Percentiles rank a stretch among this genome's conserved stretches.
These are phyloP conservation scores for Rhododendron williamsianum DNA, from an alignment of 148 eudicot genomes.

Conservation along the genomic window DNA sequence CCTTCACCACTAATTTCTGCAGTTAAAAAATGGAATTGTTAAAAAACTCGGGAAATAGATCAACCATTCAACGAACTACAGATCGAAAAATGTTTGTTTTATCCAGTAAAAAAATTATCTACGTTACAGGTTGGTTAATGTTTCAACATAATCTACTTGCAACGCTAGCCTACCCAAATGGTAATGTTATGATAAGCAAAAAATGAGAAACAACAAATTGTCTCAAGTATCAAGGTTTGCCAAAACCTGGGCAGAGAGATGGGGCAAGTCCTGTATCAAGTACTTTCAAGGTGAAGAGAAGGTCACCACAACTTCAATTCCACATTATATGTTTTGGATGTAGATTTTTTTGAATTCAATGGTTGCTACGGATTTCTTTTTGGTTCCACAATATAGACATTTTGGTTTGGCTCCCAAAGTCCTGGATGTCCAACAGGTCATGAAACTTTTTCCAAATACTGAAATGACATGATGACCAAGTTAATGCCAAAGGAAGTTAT, in stretches of 20 bases:
- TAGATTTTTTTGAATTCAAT: neutral
- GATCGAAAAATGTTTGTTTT: neutral
- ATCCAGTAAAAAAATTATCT: neutral
- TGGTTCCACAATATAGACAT: neutral
- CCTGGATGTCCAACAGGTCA: neutral
- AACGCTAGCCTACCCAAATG: neutral
- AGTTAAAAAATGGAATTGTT: constrained; percentile 3
- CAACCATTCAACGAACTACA: neutral
- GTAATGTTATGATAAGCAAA: neutral
- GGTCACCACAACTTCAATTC: neutral
- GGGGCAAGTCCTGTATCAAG: neutral
- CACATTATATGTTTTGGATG: neutral
- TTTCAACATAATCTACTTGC: neutral
- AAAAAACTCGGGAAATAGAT: neutral
- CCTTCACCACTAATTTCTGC: constrained; percentile 82
- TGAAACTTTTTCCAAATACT: neutral
- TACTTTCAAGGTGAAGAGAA: neutral
- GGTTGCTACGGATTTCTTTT: neutral
- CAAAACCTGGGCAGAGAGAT: neutral
- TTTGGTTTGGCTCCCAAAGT: neutral
- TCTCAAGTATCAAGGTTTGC: neutral
- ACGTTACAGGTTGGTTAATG: neutral
- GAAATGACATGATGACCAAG: neutral
- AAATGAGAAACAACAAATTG: neutral
- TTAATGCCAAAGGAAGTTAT: neutral